Evolutionary conservation across 805 yeast species (phyloP).

Genomic region (Clavispora santaluciae): DNA sequence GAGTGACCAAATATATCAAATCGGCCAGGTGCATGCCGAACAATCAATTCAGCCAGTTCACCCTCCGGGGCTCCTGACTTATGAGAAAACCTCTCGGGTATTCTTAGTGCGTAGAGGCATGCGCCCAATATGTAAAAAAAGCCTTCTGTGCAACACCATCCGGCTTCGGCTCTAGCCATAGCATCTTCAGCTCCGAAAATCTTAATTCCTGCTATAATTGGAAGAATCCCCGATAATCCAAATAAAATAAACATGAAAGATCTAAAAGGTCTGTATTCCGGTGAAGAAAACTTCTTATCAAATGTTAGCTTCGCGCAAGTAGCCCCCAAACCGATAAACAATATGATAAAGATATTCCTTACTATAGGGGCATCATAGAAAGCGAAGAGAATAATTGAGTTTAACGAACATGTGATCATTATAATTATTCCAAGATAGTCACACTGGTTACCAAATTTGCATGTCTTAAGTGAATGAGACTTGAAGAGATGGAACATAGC

Average conservation of each 20-base stretch:
- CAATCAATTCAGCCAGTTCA: conserved; percentile 4
- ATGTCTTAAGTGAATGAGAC: conserved; percentile 55
- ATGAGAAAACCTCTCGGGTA: conserved; percentile 63
- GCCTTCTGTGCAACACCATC: conserved; percentile 68
- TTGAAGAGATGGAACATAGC: conserved; percentile 65
- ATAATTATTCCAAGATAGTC: conserved; percentile 75
- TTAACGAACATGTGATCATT: conserved; percentile 44
- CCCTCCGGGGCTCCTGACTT: conserved; percentile 16
- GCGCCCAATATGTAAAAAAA: conserved; percentile 77
- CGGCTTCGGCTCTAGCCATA: conserved; percentile 46
- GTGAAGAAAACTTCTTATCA: conserved; percentile 60
- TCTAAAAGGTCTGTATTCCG: conserved; percentile 69
- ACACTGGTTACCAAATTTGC: conserved; percentile 58
- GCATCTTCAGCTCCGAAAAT: conserved; percentile 49
- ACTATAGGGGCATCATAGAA: conserved; percentile 41
- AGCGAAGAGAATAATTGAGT: conserved; percentile 32
- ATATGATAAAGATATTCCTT: conserved; percentile 33
- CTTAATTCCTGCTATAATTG: conserved; percentile 51
- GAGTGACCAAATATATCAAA: conserved; percentile 75
- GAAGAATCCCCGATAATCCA: conserved; percentile 74
- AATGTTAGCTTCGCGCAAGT: conserved; percentile 62
- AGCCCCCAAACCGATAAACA: conserved; percentile 53
- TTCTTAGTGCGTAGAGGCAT: conserved; percentile 64
- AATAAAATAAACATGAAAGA: conserved; percentile 75
- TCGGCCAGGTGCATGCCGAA: conserved; percentile 17